Conservation (phyloP, 495 filamentous ascomycete species). For the Pyronema omphalodes region DNA sequence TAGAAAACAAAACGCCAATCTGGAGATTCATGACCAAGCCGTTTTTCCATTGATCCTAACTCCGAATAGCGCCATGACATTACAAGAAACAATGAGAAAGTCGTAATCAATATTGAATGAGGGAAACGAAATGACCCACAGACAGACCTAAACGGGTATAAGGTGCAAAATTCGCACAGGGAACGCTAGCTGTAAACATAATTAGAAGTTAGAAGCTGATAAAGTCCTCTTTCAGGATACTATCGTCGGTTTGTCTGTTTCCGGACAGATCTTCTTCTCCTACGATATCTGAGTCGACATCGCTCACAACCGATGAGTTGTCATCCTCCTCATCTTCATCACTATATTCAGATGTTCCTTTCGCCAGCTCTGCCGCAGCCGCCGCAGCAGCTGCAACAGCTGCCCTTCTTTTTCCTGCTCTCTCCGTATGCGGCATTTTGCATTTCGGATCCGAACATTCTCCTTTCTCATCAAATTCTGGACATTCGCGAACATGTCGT, state of each 20-base stretch:
- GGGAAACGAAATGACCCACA: too few species aligned
- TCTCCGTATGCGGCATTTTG: constrained; percentile 70
- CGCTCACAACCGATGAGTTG: constrained; percentile 52
- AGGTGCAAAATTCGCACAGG: too few species aligned
- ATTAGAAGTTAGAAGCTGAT: constrained; percentile 34
- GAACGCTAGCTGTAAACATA: too few species aligned
- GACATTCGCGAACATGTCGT: constrained; percentile 78
- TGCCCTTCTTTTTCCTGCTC: constrained; percentile 55
- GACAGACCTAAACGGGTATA: too few species aligned
- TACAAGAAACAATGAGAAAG: not conserved
- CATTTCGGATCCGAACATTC: constrained; percentile 68
- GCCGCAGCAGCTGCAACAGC: constrained; percentile 24
- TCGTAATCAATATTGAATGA: not conserved
- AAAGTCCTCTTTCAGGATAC: constrained; percentile 50
- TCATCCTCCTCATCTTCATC: constrained; percentile 54
- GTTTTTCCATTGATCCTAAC: too few species aligned
- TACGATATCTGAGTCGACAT: constrained; percentile 75
- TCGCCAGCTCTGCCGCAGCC: constrained; percentile 8
- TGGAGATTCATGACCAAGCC: too few species aligned
- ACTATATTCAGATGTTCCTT: constrained; percentile 8
- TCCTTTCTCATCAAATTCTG: constrained; percentile 83
- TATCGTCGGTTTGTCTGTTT: constrained; percentile 32
- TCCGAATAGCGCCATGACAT: too few species aligned
- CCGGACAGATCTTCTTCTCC: constrained; percentile 45
- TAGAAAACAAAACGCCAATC: too few species aligned